Evolutionary conservation across 176 grass and related monocot species (phyloP).

Genomic region (Musa itinerans): DNA sequence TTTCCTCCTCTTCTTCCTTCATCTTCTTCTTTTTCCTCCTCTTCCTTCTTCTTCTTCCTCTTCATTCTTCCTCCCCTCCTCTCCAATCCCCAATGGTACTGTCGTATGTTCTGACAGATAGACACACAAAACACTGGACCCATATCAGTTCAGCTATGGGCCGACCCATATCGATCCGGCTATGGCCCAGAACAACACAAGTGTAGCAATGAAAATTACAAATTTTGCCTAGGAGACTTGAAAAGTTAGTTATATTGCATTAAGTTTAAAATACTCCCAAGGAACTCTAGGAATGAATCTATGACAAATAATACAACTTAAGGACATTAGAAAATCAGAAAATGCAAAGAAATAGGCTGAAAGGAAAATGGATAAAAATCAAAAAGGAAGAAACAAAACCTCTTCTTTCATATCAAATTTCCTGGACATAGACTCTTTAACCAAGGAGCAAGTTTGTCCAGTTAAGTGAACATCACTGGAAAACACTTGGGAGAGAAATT

Average conservation of each 20-base stretch:
- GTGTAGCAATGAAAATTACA: too few species aligned
- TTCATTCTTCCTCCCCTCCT: too few species aligned
- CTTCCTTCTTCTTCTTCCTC: too few species aligned
- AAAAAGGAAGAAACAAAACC: conserved; percentile 37
- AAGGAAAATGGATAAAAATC: not conserved
- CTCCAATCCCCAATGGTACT: too few species aligned
- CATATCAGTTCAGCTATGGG: too few species aligned
- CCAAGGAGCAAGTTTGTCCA: conserved; percentile 54
- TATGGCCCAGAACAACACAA: too few species aligned
- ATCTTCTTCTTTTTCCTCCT: too few species aligned
- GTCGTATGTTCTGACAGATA: too few species aligned
- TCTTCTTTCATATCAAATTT: conserved; percentile 97
- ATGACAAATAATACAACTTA: not conserved
- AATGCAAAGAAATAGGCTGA: not conserved
- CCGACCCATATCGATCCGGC: too few species aligned
- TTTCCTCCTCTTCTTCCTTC: too few species aligned
- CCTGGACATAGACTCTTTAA: conserved; percentile 63
- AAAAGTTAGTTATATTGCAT: not conserved
- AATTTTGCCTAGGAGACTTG: too few species aligned
- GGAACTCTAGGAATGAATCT: not conserved
- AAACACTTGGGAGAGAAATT: conserved; percentile 82
- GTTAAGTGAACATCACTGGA: conserved; percentile 30
- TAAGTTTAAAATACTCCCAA: not conserved
- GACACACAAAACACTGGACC: too few species aligned
- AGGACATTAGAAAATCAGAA: not conserved